Base-by-base conservation (phyloP, 2,329 filamentous ascomycete species). In the Aspergillus puulaauensis region DNA sequence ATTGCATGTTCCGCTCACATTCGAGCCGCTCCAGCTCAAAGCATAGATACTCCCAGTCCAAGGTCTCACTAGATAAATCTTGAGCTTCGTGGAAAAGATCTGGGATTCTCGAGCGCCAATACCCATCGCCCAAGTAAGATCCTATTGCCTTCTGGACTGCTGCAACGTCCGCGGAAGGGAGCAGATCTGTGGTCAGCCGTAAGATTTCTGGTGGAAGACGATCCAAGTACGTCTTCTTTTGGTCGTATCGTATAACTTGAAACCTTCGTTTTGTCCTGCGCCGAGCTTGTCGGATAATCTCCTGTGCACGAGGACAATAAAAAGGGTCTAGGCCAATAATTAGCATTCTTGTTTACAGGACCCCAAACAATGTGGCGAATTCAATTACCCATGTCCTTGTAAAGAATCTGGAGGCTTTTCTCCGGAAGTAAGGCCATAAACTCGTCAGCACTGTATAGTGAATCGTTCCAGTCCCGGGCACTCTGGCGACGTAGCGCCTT, bases 31-130 rank as follows among this genome's bases (percentile, higher is more conserved):
- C 53, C n/a, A 55, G 53, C 37, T 44, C 24, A 55, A 19, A 14
- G 17, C 46, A 55, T 15, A 55, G 44, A 43, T 12, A 55, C n/a
- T 48, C 44, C 52, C 52, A 55, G 35, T 49, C 24, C 6, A 55
- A n/a, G 12, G 14, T 43, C 44, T 33, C 52, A 7, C 27, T 33
- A 11, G 44, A 40, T 14, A 54, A 14, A 6, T 15, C 46, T 17
- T 8, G 23, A 19, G 19, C 37, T 41, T 55, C 53, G 6, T 55
- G 53, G 6, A 55, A 55, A 6, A 55, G 11, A 12, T 14, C 12
- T 19, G 53, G 19, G 17, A 35, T 39, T 27, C 46, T 19, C 5
- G 37, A 50, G n/a, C 37, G 53, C 53, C 53, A 55, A 44, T 55
- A 55, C 17, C 3, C 27, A 50, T 55, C 53, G 4, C 53, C 37